Base-by-base conservation (phyloP, 306 rosid genomes). In the Cyamopsis tetragonoloba region DNA sequence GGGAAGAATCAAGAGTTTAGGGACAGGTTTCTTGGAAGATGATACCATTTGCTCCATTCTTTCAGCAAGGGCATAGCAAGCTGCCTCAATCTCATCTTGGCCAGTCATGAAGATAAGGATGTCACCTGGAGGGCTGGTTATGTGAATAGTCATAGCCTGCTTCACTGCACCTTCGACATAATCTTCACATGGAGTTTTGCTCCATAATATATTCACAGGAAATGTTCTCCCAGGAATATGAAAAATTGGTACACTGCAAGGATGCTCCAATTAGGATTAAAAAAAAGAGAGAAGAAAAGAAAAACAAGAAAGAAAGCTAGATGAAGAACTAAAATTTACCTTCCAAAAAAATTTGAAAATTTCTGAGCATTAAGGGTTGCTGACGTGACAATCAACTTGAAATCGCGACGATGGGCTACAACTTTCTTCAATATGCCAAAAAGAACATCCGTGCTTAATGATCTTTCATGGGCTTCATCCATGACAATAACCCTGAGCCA, bases 401-500 rank as follows among this genome's bases (percentile, higher is more conserved):
- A 93, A 86, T 93, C 99, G 44, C 88, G 97, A 22, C 99, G 97
- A 46, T 79, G 91, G 32, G 95, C 97, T 73, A 93, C 99, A 71
- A 93, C 99, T 72, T 90, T 90, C 77, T 93, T 93, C 71, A 93
- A 77, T 73, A 93, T 93, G 69, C 97, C 97, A 68, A 90, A 93
- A 57, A 93, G 95, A 61, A 93, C 98, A 68, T 93, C 98, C 0
- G 98, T 93, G 82, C 55, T 93, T 13, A 93, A 84, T 38, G 98
- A 93, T 76, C 98, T 86, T 79, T 93, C 98, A 28, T 93, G 98
- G 72, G 98, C 98, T 83, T 93, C 98, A 30, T 93, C 98, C 98
- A 93, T 93, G 76, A 93, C 98, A 78, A 93, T 66, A 62, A 93
- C 89, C 78, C 98, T 93, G 87, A 53, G 82, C 82, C 24, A 76